Percentiles rank a stretch among this genome's conserved stretches.
Evolutionary conservation across 495 filamentous ascomycete species (phyloP).

Genomic region (Penicillium lagena): DNA sequence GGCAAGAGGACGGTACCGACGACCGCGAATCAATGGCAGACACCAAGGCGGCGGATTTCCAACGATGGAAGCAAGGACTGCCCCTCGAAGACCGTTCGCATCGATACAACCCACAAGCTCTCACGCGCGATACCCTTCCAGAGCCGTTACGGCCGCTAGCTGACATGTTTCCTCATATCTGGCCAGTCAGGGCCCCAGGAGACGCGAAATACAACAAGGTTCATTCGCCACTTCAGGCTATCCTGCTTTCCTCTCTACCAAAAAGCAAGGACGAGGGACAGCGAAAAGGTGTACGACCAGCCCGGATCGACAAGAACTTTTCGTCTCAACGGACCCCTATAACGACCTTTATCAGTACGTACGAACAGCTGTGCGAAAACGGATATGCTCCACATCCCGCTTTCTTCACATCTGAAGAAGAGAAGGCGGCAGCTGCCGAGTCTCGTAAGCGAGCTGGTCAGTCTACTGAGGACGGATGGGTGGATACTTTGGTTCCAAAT

Average conservation of each 20-base stretch:
- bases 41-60: constrained; percentile 25
- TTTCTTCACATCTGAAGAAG: constrained; percentile 39
- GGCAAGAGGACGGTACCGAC: constrained; percentile 11
- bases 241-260: constrained; percentile 65
- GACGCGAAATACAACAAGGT: constrained; percentile 74
- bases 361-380: constrained; percentile 71
- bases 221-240: constrained; percentile 74
- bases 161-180: constrained; percentile 79
- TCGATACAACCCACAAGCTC: constrained; percentile 66
- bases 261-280: constrained; percentile 52
- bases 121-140: constrained; percentile 56
- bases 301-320: constrained; percentile 53
- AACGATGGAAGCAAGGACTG: constrained; percentile 37
- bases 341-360: constrained; percentile 63
- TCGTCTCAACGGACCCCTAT: constrained; percentile 68
- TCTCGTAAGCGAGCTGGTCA: constrained; percentile 36
- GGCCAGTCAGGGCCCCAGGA: constrained; percentile 81
- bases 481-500: constrained; percentile 64
- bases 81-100: constrained; percentile 32
- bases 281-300: constrained; percentile 48
- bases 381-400: constrained; percentile 78
- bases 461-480: constrained; percentile 64
- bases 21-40: constrained; percentile 12
- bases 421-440: constrained; percentile 36
- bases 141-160: constrained; percentile 60